phyloP scores from a whole-genome alignment of 2,329 filamentous ascomycete species.

The Neofusicoccum kwambonambiense region DNA sequence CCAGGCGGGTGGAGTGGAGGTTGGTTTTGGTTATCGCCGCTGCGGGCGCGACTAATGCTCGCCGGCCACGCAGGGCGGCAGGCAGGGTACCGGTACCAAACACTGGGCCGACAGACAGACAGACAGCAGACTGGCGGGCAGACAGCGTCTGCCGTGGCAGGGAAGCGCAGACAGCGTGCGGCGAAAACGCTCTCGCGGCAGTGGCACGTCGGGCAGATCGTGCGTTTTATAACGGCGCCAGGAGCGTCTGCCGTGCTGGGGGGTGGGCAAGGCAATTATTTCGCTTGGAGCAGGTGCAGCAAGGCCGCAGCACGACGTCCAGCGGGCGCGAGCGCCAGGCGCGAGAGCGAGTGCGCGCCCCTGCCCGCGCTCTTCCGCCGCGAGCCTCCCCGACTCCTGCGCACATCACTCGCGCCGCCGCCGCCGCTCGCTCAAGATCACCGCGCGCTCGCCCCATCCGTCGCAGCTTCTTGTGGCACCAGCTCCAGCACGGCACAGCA shows the following conservation, averaged over 20 bases:
- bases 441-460: conserved; percentile 16
- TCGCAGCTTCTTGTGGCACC: conserved; percentile 21
- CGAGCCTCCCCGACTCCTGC: conserved; percentile 15
- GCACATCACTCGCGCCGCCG: conserved; percentile 9
- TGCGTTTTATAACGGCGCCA: conserved; percentile 11
- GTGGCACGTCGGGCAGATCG: conserved; percentile 13
- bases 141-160: neutral
- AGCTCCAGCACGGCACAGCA: conserved; percentile 16
- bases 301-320: conserved; percentile 12
- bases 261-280: conserved; percentile 10
- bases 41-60: neutral
- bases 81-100: neutral
- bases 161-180: neutral
- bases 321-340: neutral
- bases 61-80: neutral
- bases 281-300: conserved; percentile 15
- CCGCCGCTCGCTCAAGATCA: conserved; percentile 1
- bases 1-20: neutral
- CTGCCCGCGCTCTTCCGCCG: conserved; percentile 12
- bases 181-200: conserved; percentile 7
- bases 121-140: neutral
- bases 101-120: neutral
- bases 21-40: neutral
- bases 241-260: neutral
- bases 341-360: neutral